Conservation (phyloP, 371 early-diverging fungal species). For the Mycotypha africana region DNA sequence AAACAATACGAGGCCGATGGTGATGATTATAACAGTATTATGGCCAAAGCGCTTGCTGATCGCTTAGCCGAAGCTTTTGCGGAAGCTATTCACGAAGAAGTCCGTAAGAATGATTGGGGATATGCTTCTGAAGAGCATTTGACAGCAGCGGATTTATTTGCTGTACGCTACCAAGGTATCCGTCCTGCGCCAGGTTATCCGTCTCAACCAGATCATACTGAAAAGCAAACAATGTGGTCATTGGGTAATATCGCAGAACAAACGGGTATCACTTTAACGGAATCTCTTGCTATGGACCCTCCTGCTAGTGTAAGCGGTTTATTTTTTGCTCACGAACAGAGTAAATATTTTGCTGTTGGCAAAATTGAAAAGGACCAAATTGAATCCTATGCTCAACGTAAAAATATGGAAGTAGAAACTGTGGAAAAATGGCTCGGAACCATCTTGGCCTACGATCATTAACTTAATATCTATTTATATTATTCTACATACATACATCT, state of each 20-base stretch:
- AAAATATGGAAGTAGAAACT: slow-evolving; percentile 59
- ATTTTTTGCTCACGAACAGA: slow-evolving; percentile 69
- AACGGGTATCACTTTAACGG: slow-evolving; percentile 82
- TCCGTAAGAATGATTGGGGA: slow-evolving; percentile 84
- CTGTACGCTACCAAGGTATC: slow-evolving; percentile 89
- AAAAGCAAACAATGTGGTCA: slow-evolving; percentile 89
- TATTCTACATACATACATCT: no score
- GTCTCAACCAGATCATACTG: slow-evolving; percentile 86
- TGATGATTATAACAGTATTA: slow-evolving; percentile 87
- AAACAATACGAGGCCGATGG: slow-evolving; percentile 65
- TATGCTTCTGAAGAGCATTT: slow-evolving; percentile 75
- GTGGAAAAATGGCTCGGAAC: slow-evolving; percentile 85
- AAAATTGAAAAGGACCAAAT: slow-evolving; percentile 87
- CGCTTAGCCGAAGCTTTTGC: slow-evolving; percentile 91
- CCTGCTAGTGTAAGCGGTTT: slow-evolving; percentile 83
- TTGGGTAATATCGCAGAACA: slow-evolving; percentile 66
- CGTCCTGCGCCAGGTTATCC: slow-evolving; percentile 92
- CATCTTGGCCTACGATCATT: slow-evolving; percentile 73
- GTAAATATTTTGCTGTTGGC: slow-evolving; percentile 91
- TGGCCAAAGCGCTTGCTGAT: slow-evolving; percentile 92
- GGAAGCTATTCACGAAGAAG: slow-evolving; percentile 80
- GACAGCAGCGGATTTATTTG: slow-evolving; percentile 72
- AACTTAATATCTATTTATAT: no score
- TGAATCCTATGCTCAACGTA: slow-evolving; percentile 73
- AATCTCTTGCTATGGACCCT: slow-evolving; percentile 88